Evolutionary conservation across 441 rosid species (phyloP), one percentile per base, ranked within the genome.

Genomic region (Erysimum cheiri): DNA sequence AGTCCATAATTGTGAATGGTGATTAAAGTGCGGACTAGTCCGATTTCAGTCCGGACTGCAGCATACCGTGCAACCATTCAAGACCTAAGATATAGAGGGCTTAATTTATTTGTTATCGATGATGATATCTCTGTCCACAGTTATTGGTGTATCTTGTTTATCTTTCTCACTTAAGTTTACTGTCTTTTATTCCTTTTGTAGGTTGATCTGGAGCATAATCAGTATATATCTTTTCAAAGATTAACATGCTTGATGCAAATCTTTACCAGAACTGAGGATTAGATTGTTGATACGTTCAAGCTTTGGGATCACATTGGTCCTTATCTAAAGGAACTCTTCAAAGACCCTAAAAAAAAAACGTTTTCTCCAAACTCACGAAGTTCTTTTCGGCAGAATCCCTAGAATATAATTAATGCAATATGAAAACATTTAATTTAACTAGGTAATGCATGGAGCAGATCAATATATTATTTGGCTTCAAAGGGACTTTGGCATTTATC

Each of bases 131-230:
- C 43, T 61, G 32, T 50, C 43, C 29, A 9, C 11, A 29, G 24
- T 29, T 7, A 13, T 37, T 66, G 37, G 9, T 40, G 9, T 5
- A 41, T 14, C 28, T 29, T 60, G 48, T 33, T 52, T 24, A 14
- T 40, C 11, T 29, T 22, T 32, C 44, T 46, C 48, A 26, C 48
- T 33, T 24, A 26, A 11, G n/a, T 60, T 22, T 12, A 5, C 10
- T 22, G 32, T 59, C 9, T 60, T 47, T 31, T 55, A 17, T 6
- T 53, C 29, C 36, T 53, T 80, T 48, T 81, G 36, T 72, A 93
- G 99, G 99, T 92, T 77, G 98, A 94, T 83, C 73, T 94, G 85
- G 99, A 94, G 77, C 98, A 94, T 78, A 94, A 94, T 78, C 98
- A 92, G 44, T 94, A 92, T 83, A 90, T 97, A 57, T 91, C 97